These are phyloP conservation scores for Mucor irregularis DNA, from an alignment of 371 early-diverging fungal genomes.

Conservation along the genomic window DNA sequence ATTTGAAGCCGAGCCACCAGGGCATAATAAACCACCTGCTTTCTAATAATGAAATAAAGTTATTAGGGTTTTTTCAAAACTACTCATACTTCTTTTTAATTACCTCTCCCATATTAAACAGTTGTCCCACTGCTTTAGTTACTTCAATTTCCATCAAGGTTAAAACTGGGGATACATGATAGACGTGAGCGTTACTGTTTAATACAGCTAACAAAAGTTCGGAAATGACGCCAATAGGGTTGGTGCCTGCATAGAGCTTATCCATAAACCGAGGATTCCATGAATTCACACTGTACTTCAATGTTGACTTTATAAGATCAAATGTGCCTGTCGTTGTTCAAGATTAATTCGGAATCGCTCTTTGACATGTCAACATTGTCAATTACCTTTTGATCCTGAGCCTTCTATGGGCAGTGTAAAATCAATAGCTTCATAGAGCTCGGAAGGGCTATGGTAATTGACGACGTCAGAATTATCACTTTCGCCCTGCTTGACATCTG, in stretches of 20 bases:
- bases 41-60: slow-evolving; percentile 16
- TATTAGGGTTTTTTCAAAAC: background rate
- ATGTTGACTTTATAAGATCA: slow-evolving; percentile 51
- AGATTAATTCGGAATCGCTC: background rate
- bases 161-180: slow-evolving; percentile 75
- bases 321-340: slow-evolving; percentile 43
- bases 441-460: slow-evolving; percentile 49
- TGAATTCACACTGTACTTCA: slow-evolving; percentile 62
- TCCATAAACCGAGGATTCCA: slow-evolving; percentile 85
- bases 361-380: background rate
- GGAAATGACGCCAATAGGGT: slow-evolving; percentile 77
- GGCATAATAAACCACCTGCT: slow-evolving; percentile 73
- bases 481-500: slow-evolving; percentile 53
- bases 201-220: slow-evolving; percentile 77
- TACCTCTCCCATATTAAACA: slow-evolving; percentile 62
- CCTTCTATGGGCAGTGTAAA: slow-evolving; percentile 52
- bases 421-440: slow-evolving; percentile 55
- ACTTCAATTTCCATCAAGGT: slow-evolving; percentile 76
- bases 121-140: slow-evolving; percentile 54
- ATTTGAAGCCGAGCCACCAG: slow-evolving; percentile 85
- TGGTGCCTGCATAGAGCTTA: slow-evolving; percentile 82
- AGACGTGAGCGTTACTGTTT: slow-evolving; percentile 85
- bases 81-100: background rate
- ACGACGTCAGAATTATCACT: slow-evolving; percentile 43
- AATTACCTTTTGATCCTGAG: slow-evolving; percentile 52